A percentile compares a stretch with the other conserved stretches of the same genome.
Conservation (phyloP, 768 basidiomycete genomes). For the Wakefieldia striispora region DNA sequence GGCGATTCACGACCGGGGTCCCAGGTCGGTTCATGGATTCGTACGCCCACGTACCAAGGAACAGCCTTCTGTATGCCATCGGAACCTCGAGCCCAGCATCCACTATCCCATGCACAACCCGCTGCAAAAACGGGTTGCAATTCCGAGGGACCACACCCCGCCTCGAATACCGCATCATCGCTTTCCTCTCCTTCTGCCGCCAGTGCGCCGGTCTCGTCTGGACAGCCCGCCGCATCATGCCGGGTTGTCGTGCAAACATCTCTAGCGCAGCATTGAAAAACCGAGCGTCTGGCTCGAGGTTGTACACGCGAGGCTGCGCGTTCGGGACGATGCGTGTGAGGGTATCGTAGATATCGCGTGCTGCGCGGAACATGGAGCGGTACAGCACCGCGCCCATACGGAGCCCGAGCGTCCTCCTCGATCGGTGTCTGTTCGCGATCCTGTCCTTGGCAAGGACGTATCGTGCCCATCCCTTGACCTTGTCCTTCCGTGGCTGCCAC, state of each 20-base stretch:
- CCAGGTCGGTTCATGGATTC: constrained; percentile 17
- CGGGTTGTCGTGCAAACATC: constrained; percentile 35
- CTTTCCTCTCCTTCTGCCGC: constrained; percentile 30
- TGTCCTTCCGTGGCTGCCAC: constrained; percentile 23
- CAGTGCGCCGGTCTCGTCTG: constrained; percentile 24
- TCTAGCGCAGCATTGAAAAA: constrained; percentile 65
- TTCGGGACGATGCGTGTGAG: constrained; percentile 20
- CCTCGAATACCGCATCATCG: constrained; percentile 27
- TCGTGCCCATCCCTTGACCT: constrained; percentile 37
- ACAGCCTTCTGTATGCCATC: constrained; percentile 36
- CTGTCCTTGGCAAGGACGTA: constrained; percentile 26
- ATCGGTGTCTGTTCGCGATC: constrained; percentile 20
- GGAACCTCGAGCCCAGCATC: constrained; percentile 41
- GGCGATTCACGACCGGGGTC: constrained; percentile 13
- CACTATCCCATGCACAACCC: constrained; percentile 39
- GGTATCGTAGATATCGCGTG: constrained; percentile 25
- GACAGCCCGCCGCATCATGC: constrained; percentile 16
- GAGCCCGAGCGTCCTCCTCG: constrained; percentile 28
- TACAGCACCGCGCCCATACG: constrained; percentile 33
- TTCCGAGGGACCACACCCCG: constrained; percentile 23
- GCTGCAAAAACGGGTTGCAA: constrained; percentile 36
- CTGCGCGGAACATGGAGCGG: constrained; percentile 37
- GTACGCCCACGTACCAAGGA: constrained; percentile 36
- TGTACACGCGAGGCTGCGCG: constrained; percentile 29
- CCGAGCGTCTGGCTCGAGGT: constrained; percentile 54